Conservation (phyloP, 73 alveolate species). For the Paramecium biaurelia region DNA sequence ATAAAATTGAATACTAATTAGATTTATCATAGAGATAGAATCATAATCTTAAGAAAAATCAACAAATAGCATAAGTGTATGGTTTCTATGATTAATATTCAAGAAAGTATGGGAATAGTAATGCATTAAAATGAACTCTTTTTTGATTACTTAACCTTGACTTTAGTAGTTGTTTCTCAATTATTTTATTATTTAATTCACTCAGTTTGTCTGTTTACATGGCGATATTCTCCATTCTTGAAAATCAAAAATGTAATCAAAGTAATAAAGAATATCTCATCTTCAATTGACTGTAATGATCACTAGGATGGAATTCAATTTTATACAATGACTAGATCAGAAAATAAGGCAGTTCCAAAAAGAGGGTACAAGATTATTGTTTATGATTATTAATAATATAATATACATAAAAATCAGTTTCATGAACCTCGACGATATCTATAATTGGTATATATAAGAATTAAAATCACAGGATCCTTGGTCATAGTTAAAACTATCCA, state of each 20-base stretch:
- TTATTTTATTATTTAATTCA: constrained; percentile 41
- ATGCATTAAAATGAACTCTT: constrained; percentile 87
- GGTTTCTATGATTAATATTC: constrained; percentile 92
- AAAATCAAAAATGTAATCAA: no score
- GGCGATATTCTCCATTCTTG: no score
- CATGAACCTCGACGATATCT: constrained; percentile 57
- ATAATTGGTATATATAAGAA: constrained; percentile 4
- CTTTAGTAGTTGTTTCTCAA: constrained; percentile 86
- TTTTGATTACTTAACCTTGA: constrained; percentile 82
- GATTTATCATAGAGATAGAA: constrained; percentile 73
- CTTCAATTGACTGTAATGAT: constrained; percentile 57
- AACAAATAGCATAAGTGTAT: constrained; percentile 86
- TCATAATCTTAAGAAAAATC: constrained; percentile 77
- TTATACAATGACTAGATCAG: constrained; percentile 61
- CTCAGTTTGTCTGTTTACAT: constrained; percentile 58
- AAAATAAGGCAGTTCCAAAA: background rate
- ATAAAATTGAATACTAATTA: background rate
- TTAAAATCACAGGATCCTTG: constrained; percentile 31
- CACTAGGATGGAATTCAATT: background rate
- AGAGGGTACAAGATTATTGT: constrained; percentile 28
- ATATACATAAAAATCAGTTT: background rate
- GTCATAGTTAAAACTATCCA: constrained; percentile 46
- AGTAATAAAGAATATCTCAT: no score
- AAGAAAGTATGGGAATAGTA: constrained; percentile 83
- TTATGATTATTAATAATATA: constrained; percentile 7